Evolutionary conservation across 257 asterid genomes (phyloP), one percentile per base, ranked within the genome.

Genomic region (Osmanthus fragrans): DNA sequence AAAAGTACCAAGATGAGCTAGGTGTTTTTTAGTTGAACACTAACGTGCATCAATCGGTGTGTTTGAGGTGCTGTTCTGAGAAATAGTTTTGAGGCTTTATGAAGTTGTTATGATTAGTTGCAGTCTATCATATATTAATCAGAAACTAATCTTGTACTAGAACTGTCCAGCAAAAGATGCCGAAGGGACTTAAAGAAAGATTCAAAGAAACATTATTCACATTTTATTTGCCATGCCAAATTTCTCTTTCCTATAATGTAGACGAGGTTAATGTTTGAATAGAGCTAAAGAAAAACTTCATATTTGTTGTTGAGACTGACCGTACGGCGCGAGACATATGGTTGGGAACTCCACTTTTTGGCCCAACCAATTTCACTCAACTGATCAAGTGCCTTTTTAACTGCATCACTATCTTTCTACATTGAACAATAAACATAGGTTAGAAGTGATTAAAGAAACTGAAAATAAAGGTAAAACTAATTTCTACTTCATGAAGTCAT

Each of bases 321-420:
- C 87, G 96, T 88, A 49, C 98, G 97, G 42, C 99, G 88, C n/a
- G 99, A 95, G 72, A 91, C 89, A 34, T 92, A 92, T 39, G 97
- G 96, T 81, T 94, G 99, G 76, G 97, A 91, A 82, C 94, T 88
- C 97, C 96, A 92, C 71, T 81, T 89, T 73, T 77, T 90, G 71
- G 97, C 97, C 97, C 97, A 91, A 79, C 97, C 97, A 78, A 79
- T 72, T 82, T 92, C 96, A 54, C 82, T 83, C 82, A 94, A 88
- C 83, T 90, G 89, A 92, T 90, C 96, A 74, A 94, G 99, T 75
- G 96, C 96, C 87, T 85, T 87, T 88, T 86, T 92, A 27, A 92
- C 98, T 7, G 86, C 92, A 77, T 85, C 88, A 80, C 97, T 90
- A 77, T 94, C 98, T 87, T 90, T 91, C 96, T 87, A 85, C 84